Evolutionary conservation across 305 asterid genomes (phyloP).

Genomic region (Ilex paraguariensis): DNA sequence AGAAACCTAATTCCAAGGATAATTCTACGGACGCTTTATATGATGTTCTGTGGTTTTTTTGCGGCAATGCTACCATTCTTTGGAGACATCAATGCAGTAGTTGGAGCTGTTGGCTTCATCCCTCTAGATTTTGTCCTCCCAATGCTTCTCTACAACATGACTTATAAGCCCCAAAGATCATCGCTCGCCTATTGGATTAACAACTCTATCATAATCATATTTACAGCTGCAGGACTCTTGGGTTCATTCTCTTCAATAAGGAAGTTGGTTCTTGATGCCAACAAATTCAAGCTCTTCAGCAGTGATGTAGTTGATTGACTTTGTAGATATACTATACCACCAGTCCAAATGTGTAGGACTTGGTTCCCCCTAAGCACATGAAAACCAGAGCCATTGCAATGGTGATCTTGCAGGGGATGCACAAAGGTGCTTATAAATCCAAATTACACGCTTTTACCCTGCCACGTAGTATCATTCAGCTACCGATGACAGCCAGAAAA

Average conservation of each 20-base stretch:
- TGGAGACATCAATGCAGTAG: constrained; percentile 80
- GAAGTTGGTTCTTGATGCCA: constrained; percentile 72
- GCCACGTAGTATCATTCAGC: no score
- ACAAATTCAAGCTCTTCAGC: constrained; percentile 69
- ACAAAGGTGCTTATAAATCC: no score
- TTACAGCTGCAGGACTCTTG: constrained; percentile 75
- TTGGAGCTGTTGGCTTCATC: constrained; percentile 88
- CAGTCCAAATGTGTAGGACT: not conserved
- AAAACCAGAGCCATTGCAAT: no score
- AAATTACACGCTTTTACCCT: no score
- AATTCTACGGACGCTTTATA: constrained; percentile 59
- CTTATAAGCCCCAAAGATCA: constrained; percentile 50
- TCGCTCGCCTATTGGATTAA: constrained; percentile 61
- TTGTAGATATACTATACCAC: not conserved
- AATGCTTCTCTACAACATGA: constrained; percentile 90
- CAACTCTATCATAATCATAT: constrained; percentile 53
- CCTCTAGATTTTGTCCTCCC: constrained; percentile 92
- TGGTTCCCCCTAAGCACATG: no score
- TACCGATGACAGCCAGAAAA: no score
- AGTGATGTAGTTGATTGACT: constrained; percentile 62
- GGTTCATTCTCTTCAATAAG: constrained; percentile 77
- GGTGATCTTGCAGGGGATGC: no score
- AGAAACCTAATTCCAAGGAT: constrained; percentile 82
- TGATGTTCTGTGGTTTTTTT: constrained; percentile 62
- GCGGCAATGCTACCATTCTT: constrained; percentile 96